Percentiles rank a stretch among this genome's conserved stretches.
Evolutionary conservation across 1,139 yeast species (phyloP).

Genomic region (Hanseniaspora uvarum): DNA sequence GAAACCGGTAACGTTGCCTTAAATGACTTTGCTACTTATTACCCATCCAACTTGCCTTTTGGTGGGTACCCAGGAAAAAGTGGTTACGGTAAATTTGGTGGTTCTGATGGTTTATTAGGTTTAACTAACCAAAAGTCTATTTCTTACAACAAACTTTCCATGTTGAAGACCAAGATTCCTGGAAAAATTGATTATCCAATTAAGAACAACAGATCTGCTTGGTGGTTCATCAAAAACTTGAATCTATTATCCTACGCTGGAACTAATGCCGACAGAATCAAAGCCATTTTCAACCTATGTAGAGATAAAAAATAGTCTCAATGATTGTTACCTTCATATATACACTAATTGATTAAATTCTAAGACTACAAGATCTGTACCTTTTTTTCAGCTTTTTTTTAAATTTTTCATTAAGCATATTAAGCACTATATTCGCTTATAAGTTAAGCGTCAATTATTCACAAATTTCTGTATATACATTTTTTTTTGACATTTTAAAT

Average conservation of each 20-base stretch:
- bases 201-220: constrained; percentile 65
- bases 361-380: no score
- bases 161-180: constrained; percentile 75
- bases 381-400: not conserved
- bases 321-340: not conserved
- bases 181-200: constrained; percentile 86
- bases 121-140: constrained; percentile 76
- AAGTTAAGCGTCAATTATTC: not conserved
- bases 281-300: constrained; percentile 41
- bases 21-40: constrained; percentile 92
- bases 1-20: constrained; percentile 88
- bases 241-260: constrained; percentile 78
- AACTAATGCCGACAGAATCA: constrained; percentile 57
- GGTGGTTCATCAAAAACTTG: constrained; percentile 74
- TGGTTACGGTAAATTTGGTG: constrained; percentile 95
- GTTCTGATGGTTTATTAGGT: constrained; percentile 89
- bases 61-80: constrained; percentile 79
- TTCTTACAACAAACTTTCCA: constrained; percentile 71
- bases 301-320: constrained; percentile 32
- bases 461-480: not conserved
- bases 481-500: not conserved
- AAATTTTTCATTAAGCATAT: no score
- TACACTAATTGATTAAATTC: not conserved
- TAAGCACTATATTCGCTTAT: not conserved
- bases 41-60: constrained; percentile 90